Conservation (phyloP, 768 basidiomycete species). For the Leccinum obscurum region DNA sequence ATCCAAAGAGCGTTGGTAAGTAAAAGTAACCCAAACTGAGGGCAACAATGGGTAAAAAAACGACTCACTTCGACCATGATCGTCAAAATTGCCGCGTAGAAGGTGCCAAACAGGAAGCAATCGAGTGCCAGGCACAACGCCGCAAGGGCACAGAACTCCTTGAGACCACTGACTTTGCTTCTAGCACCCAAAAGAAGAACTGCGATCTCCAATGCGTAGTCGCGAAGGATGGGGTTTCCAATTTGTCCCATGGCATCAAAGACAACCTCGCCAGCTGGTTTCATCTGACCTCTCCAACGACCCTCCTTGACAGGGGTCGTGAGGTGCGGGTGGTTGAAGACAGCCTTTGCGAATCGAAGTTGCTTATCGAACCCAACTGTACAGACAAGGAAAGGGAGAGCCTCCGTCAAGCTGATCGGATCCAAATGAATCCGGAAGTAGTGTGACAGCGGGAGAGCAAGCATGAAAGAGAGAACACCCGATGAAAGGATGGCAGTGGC, state of each 20-base stretch:
- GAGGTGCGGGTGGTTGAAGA: constrained; percentile 80
- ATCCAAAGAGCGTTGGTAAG: constrained; percentile 8
- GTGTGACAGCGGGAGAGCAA: constrained; percentile 75
- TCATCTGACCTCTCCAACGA: constrained; percentile 49
- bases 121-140: constrained; percentile 84
- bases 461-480: constrained; percentile 78
- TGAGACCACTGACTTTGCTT: constrained; percentile 82
- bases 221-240: constrained; percentile 83
- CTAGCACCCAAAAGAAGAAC: constrained; percentile 87
- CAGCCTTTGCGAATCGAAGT: constrained; percentile 83
- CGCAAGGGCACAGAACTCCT: constrained; percentile 93
- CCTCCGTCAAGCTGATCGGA: constrained; percentile 90
- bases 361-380: constrained; percentile 99
- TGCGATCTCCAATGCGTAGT: constrained; percentile 90
- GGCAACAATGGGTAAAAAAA: constrained; percentile 5
- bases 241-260: constrained; percentile 78
- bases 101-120: constrained; percentile 85
- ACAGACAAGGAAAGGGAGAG: constrained; percentile 95
- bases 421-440: constrained; percentile 86
- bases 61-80: constrained; percentile 88
- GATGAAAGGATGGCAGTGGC: constrained; percentile 74
- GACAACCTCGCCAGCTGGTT: constrained; percentile 81
- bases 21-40: constrained; percentile 1
- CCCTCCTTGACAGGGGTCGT: constrained; percentile 39
- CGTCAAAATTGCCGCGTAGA: constrained; percentile 85